A percentile compares a stretch with the other conserved stretches of the same genome.
phyloP scores from a whole-genome alignment of 176 grass and related monocot species.

The Saccharum officinarum region DNA sequence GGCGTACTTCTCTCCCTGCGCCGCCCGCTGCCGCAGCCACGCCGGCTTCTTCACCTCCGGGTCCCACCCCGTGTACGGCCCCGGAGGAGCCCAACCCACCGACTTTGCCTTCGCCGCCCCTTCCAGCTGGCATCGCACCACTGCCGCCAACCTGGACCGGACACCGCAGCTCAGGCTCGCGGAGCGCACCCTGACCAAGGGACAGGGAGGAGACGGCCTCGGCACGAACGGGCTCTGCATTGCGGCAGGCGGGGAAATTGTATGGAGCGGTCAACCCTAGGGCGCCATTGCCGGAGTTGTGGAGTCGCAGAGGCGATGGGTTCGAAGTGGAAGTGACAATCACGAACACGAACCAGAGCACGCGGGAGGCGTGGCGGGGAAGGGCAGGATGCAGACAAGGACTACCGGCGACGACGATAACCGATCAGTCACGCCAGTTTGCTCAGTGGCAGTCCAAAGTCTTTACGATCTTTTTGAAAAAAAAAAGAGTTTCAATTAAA shows the following conservation, averaged over 20 bases:
- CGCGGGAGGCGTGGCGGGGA: too few relatives aligned
- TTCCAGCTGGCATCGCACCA: conserved; percentile 36
- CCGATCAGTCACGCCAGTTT: neutral
- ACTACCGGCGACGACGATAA: neutral
- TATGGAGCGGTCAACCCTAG: conserved; percentile 16
- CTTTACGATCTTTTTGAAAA: too few relatives aligned
- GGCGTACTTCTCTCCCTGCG: too few relatives aligned
- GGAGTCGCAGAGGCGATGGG: neutral
- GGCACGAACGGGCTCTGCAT: conserved; percentile 37
- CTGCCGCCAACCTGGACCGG: neutral
- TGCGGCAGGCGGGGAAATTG: conserved; percentile 18
- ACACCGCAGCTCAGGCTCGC: neutral
- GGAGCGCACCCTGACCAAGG: neutral
- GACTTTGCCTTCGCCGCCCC: neutral
- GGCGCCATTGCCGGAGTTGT: conserved; percentile 6
- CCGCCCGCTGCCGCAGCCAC: too few relatives aligned
- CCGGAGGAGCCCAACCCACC: conserved; percentile 39
- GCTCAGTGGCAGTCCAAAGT: too few relatives aligned
- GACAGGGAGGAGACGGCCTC: neutral
- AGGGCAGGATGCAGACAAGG: too few relatives aligned
- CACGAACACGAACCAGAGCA: neutral
- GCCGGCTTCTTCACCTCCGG: too few relatives aligned
- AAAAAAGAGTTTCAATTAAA: too few relatives aligned
- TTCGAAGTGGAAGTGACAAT: neutral
- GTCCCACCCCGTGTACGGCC: too few relatives aligned